phyloP scores from a whole-genome alignment of 306 rosid species.

The Cucurbita pepo region DNA sequence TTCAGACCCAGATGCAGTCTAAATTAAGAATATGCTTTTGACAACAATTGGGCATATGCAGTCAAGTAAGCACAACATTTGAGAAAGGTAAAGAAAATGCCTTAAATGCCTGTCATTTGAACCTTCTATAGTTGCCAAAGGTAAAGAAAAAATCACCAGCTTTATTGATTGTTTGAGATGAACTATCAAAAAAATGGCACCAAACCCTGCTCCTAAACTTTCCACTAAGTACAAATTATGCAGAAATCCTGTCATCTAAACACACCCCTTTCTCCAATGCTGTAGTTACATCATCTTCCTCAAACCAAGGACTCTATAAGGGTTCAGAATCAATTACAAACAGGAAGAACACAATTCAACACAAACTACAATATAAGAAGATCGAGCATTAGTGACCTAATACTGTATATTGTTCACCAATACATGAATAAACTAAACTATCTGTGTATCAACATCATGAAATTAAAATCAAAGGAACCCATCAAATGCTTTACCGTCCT shows the following conservation, averaged over 20 bases:
- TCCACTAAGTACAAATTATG: not conserved
- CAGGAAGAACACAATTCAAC: not conserved
- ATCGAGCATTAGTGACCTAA: not conserved
- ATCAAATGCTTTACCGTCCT: not conserved
- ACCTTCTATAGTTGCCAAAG: not conserved
- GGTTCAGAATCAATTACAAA: constrained; percentile 39
- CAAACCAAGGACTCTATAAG: not conserved
- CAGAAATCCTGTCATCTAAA: not conserved
- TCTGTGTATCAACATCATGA: not conserved
- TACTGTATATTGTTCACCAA: not conserved
- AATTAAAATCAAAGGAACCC: not conserved
- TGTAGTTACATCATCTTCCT: not conserved
- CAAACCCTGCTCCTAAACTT: not conserved
- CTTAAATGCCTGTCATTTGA: not conserved
- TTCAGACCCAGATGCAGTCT: not conserved
- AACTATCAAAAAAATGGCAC: not conserved
- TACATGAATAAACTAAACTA: not conserved
- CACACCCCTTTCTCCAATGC: not conserved
- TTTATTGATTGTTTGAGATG: not conserved
- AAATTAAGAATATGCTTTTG: not conserved
- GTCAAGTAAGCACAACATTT: not conserved
- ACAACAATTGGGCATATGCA: not conserved
- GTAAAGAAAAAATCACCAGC: not conserved
- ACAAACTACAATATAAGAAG: not conserved
- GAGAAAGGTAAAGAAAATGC: not conserved